These are phyloP conservation scores for Omphalotus guepiniiformis DNA, from an alignment of 768 basidiomycete species.

Conservation along the genomic window DNA sequence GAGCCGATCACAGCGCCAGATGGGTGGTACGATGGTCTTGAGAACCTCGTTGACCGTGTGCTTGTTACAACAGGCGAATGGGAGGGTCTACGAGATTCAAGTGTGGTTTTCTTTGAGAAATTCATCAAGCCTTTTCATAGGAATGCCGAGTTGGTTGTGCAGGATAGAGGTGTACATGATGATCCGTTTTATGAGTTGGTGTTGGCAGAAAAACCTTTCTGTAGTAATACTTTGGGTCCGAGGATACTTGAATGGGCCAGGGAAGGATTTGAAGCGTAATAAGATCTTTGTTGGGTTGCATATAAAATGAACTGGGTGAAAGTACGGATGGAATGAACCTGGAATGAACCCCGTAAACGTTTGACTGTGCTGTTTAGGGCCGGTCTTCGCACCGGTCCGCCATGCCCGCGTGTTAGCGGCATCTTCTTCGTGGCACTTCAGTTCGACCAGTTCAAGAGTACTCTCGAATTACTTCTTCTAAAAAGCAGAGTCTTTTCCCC, in stretches of 20 bases:
- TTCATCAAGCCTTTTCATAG: neutral
- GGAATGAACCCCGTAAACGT: too few species aligned
- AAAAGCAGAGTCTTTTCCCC: too few species aligned
- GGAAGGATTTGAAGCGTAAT: neutral
- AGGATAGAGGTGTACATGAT: constrained; percentile 32
- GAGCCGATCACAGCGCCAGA: constrained; percentile 27
- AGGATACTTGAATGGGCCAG: neutral
- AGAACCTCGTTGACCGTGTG: constrained; percentile 27
- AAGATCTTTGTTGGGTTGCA: too few species aligned
- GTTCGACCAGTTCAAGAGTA: too few species aligned
- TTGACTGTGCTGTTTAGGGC: too few species aligned
- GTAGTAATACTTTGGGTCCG: neutral
- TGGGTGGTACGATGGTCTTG: constrained; percentile 30
- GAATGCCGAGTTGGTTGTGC: constrained; percentile 23
- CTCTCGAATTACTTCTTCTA: too few species aligned
- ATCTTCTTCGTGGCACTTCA: too few species aligned
- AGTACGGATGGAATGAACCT: too few species aligned
- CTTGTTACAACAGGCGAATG: constrained; percentile 31
- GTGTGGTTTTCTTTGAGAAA: constrained; percentile 13
- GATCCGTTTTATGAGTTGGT: constrained; percentile 27
- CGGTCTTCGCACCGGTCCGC: too few species aligned
- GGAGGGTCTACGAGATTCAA: constrained; percentile 30
- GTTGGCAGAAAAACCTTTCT: neutral
- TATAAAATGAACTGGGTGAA: too few species aligned
- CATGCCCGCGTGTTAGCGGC: too few species aligned